phyloP scores from a whole-genome alignment of 495 filamentous ascomycete genomes.

The Cenococcum geophilum region DNA sequence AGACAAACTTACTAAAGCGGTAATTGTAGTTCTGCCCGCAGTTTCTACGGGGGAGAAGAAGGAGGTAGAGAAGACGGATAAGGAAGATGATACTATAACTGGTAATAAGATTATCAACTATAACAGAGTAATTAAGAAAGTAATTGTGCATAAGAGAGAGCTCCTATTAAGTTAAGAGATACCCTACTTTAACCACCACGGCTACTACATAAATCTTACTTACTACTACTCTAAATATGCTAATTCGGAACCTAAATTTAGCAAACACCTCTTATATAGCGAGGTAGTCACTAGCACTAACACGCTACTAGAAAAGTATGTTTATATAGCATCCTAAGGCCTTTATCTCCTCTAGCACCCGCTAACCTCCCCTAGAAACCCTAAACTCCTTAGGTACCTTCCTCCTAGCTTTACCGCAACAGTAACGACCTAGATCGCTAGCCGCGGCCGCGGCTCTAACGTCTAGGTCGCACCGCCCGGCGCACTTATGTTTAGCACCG shows the following conservation, averaged over 20 bases:
- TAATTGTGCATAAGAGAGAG: slow-evolving; percentile 63
- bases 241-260: slow-evolving; percentile 59
- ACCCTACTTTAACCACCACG: slow-evolving; percentile 80
- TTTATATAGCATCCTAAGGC: neutral
- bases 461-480: slow-evolving; percentile 93
- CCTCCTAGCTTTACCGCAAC: slow-evolving; percentile 81
- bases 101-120: slow-evolving; percentile 68
- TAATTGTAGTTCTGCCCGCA: slow-evolving; percentile 32
- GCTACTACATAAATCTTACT: slow-evolving; percentile 67
- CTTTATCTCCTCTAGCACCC: neutral
- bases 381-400: slow-evolving; percentile 64
- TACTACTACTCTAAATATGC: slow-evolving; percentile 55
- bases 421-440: slow-evolving; percentile 86
- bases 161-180: slow-evolving; percentile 69
- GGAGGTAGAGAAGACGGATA: neutral
- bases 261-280: slow-evolving; percentile 74
- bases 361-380: slow-evolving; percentile 54
- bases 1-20: slow-evolving; percentile 46
- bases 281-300: slow-evolving; percentile 93
- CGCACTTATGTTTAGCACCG: slow-evolving; percentile 76
- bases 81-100: neutral
- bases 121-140: slow-evolving; percentile 62
- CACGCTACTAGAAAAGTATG: slow-evolving; percentile 85
- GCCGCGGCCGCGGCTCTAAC: slow-evolving; percentile 85
- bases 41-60: neutral